These are phyloP conservation scores for Lipomyces sp. DNA, from an alignment of 805 yeast genomes.

Conservation along the genomic window DNA sequence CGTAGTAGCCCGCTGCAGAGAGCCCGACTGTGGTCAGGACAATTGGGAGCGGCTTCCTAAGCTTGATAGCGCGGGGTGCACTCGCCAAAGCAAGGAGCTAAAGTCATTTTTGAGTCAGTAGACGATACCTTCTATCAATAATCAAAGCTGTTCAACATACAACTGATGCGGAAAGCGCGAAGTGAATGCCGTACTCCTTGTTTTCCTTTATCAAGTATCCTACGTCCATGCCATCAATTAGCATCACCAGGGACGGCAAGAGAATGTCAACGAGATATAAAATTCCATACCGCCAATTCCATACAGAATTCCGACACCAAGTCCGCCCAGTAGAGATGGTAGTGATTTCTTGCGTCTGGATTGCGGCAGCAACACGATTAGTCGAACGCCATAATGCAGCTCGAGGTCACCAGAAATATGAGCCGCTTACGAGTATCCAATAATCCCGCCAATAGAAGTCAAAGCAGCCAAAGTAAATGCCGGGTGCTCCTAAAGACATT, in stretches of 20 bases:
- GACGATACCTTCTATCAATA: too few relatives aligned
- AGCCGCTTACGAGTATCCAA: constrained; percentile 54
- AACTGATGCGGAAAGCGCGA: constrained; percentile 70
- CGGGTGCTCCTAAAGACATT: constrained; percentile 64
- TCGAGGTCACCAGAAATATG: neutral
- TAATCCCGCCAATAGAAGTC: constrained; percentile 64
- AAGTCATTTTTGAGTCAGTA: neutral
- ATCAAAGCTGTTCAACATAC: constrained; percentile 33
- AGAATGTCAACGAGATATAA: neutral
- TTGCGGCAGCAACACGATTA: neutral
- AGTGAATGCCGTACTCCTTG: constrained; percentile 74
- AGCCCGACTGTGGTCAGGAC: constrained; percentile 61
- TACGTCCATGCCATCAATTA: neutral
- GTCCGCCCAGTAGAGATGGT: constrained; percentile 82
- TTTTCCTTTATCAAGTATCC: constrained; percentile 73
- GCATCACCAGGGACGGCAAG: neutral
- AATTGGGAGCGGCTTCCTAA: constrained; percentile 73
- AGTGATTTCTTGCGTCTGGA: constrained; percentile 59
- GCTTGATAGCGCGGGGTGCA: constrained; percentile 61
- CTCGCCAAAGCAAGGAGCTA: constrained; percentile 60
- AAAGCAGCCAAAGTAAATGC: constrained; percentile 68
- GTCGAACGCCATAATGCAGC: neutral
- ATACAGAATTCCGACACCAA: constrained; percentile 39
- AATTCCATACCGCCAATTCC: constrained; percentile 43
- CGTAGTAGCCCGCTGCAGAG: constrained; percentile 63